phyloP scores from a whole-genome alignment of 495 filamentous ascomycete genomes.

The Daldinia grandis region DNA sequence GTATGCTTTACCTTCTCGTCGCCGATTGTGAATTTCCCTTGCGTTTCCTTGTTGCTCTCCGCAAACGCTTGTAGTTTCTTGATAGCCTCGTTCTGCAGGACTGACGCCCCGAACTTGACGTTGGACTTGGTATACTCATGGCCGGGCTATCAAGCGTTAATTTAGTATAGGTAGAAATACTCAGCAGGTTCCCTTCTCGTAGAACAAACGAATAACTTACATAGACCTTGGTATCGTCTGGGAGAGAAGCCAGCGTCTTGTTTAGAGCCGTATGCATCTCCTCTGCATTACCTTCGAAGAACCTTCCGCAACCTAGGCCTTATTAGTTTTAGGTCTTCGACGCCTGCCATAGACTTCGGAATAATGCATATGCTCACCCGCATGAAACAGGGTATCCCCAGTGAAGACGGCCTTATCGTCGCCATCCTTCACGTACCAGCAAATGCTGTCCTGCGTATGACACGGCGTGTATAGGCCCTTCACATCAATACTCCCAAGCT shows the following conservation, averaged over 20 bases:
- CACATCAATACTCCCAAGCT: conserved; percentile 84
- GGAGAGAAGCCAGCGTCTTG: conserved; percentile 78
- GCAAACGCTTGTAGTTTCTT: conserved; percentile 81
- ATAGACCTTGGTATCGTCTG: conserved; percentile 93
- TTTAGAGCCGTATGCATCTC: conserved; percentile 96
- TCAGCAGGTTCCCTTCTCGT: not conserved
- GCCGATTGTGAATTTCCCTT: conserved; percentile 95
- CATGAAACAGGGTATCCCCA: conserved; percentile 95
- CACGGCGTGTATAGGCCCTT: conserved; percentile 95
- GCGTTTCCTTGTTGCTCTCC: conserved; percentile 81
- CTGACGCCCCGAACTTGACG: conserved; percentile 81
- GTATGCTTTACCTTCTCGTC: conserved; percentile 83
- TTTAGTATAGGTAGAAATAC: not conserved
- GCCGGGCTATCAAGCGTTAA: conserved; percentile 68
- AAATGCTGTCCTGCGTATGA: conserved; percentile 98
- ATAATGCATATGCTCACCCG: conserved; percentile 61
- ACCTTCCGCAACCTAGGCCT: conserved; percentile 83
- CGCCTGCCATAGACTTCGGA: not conserved
- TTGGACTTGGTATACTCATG: conserved; percentile 97
- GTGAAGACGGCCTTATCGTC: conserved; percentile 88
- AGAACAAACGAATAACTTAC: conserved; percentile 59
- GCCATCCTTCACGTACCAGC: conserved; percentile 83
- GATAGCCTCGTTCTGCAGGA: conserved; percentile 76
- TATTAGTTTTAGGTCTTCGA: conserved; percentile 5
- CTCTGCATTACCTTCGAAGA: conserved; percentile 90